Conservation (phyloP, 1,284 basidiomycete genomes). For the Heimioporus retisporus region DNA sequence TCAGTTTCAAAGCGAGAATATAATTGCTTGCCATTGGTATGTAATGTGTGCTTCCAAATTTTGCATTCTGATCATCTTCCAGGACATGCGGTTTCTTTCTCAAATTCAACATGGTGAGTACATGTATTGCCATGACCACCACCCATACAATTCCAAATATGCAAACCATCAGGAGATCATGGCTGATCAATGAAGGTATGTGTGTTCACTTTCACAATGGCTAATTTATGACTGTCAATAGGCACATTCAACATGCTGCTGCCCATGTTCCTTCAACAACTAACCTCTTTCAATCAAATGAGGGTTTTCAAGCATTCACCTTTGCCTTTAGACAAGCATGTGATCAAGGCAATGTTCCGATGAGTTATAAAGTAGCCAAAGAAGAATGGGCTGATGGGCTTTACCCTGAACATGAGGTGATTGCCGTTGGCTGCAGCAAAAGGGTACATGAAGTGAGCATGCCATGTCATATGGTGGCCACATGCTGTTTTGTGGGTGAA, state of each 20-base stretch:
- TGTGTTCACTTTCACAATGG: too few relatives aligned
- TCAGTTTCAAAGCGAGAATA: slow-evolving; percentile 3
- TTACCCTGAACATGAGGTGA: slow-evolving; percentile 18
- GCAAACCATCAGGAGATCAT: too few relatives aligned
- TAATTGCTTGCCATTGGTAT: slow-evolving; percentile 11
- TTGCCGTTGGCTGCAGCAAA: slow-evolving; percentile 2
- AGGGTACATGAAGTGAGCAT: slow-evolving; percentile 1
- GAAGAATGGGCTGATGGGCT: slow-evolving; percentile 8
- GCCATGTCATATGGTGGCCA: slow-evolving; percentile 18
- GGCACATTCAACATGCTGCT: slow-evolving; percentile 7
- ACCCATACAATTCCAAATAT: too few relatives aligned
- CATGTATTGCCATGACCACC: not conserved
- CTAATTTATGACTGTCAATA: too few relatives aligned
- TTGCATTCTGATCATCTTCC: not conserved
- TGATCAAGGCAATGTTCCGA: slow-evolving; percentile 2
- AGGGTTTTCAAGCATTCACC: slow-evolving; percentile 6
- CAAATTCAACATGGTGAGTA: not conserved
- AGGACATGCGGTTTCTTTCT: slow-evolving; percentile 21
- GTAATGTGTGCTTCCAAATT: not conserved
- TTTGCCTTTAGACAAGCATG: slow-evolving; percentile 2
- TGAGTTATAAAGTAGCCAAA: slow-evolving; percentile 15
- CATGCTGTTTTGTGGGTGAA: slow-evolving; percentile 7
- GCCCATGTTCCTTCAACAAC: not conserved
- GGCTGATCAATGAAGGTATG: slow-evolving; percentile 14
- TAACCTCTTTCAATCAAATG: not conserved